Evolutionary conservation across 208 protist species (phyloP), one percentile per base, ranked within the genome.

Genomic region (Acanthamoeba lenticulata): DNA sequence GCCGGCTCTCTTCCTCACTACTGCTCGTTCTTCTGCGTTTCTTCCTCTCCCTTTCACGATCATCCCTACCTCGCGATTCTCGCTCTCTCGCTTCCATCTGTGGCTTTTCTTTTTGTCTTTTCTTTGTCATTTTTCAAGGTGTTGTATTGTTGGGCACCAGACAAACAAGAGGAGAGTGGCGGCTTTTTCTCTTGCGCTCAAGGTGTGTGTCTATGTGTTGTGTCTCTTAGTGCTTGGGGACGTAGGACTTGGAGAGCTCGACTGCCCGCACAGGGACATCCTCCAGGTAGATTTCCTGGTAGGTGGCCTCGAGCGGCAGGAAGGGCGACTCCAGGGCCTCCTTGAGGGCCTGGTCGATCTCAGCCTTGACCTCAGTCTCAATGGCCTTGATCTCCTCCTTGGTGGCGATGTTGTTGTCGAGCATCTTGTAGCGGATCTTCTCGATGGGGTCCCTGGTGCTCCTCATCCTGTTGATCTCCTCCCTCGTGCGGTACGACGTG

Each of bases 401-500:
- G 21, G 98, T 99, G 94, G 98, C 98, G 94, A 99, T 96, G 67
- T 97, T 96, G 95, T 98, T 96, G 40, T 97, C 77, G 0, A 98
- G 49, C 62, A 99, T 96, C 55, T 98, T 96, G 24, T 97, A 93
- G 94, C 97, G 97, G 95, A 99, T 96, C 90, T 98, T 97, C 55
- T 97, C 96, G 93, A 99, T 98, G 81, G 97, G 98, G 94, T 99
- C 98, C 89, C 97, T 97, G 52, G 96, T 96, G 65, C 96, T 95
- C 95, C 98, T 98, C 55, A 99, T 98, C 57, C 97, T 89, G 92
- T 98, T 96, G 62, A 99, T 98, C 94, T 99, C 99, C 27, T 98
- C 98, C 95, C 99, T 98, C 55, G 97, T 98, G 96, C 99, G 98
- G 97, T 99, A 99, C 60, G 98, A 97, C 85, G 97, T 99, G 94